Evolutionary conservation across 2,329 filamentous ascomycete genomes (phyloP).

Genomic region (Ophiostoma perfectum): DNA sequence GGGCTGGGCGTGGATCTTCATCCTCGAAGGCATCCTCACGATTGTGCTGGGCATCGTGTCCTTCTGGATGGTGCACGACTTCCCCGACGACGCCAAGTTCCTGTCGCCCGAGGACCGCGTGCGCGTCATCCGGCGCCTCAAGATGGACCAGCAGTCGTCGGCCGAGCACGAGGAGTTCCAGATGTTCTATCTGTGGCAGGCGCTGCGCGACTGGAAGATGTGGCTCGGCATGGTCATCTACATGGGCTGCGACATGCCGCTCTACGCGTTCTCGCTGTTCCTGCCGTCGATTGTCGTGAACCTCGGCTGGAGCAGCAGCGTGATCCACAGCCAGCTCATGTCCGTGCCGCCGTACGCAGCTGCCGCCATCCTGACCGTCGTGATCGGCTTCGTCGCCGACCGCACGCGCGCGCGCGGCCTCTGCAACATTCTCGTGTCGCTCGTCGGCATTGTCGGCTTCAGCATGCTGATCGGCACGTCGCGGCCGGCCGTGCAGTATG

Average conservation of each 20-base stretch:
- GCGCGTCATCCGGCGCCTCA: slow-evolving; percentile 63
- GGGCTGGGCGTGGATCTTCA: slow-evolving; percentile 60
- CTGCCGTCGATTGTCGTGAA: slow-evolving; percentile 51
- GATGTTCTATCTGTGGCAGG: slow-evolving; percentile 63
- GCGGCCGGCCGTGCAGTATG: slow-evolving; percentile 66
- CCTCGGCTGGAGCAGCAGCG: slow-evolving; percentile 38
- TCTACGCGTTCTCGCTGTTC: slow-evolving; percentile 52
- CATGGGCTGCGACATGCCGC: slow-evolving; percentile 44
- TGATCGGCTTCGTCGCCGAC: slow-evolving; percentile 71
- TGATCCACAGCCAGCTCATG: slow-evolving; percentile 63
- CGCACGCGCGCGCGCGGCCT: slow-evolving; percentile 65
- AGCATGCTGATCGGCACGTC: slow-evolving; percentile 66
- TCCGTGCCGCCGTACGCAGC: slow-evolving; percentile 70
- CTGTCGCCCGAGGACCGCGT: slow-evolving; percentile 60
- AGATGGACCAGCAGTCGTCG: slow-evolving; percentile 61
- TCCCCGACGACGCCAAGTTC: slow-evolving; percentile 67
- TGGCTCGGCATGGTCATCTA: slow-evolving; percentile 45
- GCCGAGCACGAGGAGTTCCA: slow-evolving; percentile 66
- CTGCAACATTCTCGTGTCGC: slow-evolving; percentile 68
- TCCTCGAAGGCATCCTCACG: slow-evolving; percentile 63
- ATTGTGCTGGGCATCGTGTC: slow-evolving; percentile 58
- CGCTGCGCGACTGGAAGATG: slow-evolving; percentile 74
- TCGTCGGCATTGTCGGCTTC: slow-evolving; percentile 72
- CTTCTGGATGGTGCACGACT: slow-evolving; percentile 73
- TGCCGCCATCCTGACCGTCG: slow-evolving; percentile 63